Base-by-base conservation (phyloP, 2,329 filamentous ascomycete species). In the Cladophialophora psammophila region DNA sequence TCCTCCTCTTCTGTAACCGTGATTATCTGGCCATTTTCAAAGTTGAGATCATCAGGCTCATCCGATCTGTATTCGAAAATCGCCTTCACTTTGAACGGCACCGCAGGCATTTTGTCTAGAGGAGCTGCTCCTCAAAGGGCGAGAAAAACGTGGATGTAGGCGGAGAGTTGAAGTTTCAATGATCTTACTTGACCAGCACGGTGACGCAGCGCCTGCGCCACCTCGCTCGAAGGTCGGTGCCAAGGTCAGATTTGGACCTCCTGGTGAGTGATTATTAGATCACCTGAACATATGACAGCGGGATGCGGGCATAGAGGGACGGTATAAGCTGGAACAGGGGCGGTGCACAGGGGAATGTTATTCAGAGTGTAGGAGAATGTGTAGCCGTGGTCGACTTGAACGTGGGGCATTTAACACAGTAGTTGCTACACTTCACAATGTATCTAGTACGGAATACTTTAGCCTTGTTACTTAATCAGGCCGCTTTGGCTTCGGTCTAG, bases 21-120 rank as follows among this genome's bases (percentile, higher is more conserved):
- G 77, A 99, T 96, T 79, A 98, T 87, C 81, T 97, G 94, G 72
- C 93, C 93, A 75, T 87, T 83, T 67, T 86, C 80, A 78, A 99
- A 99, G 77, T 88, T 91, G 73, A 99, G 89, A 81, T 99, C 95
- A 80, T 99, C 95, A 74, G 97, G 93, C 79, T 99, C 94, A 69
- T 88, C 87, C 73, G 95, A 98, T 77, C 86, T 84, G 83, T 99
- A 99, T 79, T 98, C 94, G 84, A 91, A 99, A 77, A 98, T 82
- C 74, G 95, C 93, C 86, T 94, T 96, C 84, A 99, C 95, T 82
- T 92, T 96, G 85, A 97, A 97, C 68, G 89, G 88, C 74, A 85
- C 84, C 69, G 78, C 80, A 79, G 90, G 84, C 91, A 94, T 94
- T 78, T 80, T 86, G 82, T 72, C 67, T 65, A 69, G 65, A 60